These are phyloP conservation scores for Fusarium begoniae DNA, from an alignment of 2,329 filamentous ascomycete species.

Conservation along the genomic window DNA sequence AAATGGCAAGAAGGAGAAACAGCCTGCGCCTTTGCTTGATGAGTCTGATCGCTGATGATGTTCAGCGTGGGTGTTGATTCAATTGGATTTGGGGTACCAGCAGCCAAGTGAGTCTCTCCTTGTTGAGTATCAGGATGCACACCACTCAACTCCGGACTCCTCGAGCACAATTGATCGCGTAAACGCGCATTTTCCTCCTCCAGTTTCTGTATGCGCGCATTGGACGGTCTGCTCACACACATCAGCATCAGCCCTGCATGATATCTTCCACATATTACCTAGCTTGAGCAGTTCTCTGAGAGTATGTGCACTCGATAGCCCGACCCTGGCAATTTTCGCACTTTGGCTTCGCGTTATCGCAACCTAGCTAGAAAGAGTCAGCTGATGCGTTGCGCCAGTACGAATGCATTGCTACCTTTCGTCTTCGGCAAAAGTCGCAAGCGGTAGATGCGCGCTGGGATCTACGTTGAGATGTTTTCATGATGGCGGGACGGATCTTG, in stretches of 20 bases:
- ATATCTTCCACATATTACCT: background rate
- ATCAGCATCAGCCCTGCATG: accelerated
- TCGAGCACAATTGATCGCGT: constrained; percentile 39
- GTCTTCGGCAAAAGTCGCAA: constrained; percentile 35
- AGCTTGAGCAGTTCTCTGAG: constrained; percentile 1
- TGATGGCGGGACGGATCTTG: background rate
- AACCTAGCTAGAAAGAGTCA: constrained; percentile 11
- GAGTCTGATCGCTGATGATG: background rate
- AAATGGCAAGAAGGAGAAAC: background rate
- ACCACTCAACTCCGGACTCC: background rate
- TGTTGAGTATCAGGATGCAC: background rate
- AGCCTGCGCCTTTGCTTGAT: background rate
- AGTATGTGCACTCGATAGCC: constrained; percentile 18
- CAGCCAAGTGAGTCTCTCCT: accelerated
- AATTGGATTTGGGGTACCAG: accelerated
- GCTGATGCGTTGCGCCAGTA: accelerated
- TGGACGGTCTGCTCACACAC: constrained; percentile 3
- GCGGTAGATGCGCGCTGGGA: constrained; percentile 6
- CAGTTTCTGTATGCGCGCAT: constrained; percentile 47
- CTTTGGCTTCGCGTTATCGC: constrained; percentile 30
- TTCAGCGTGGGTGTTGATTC: accelerated
- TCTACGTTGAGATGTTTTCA: background rate
- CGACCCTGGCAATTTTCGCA: constrained; percentile 29
- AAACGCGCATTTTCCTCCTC: constrained; percentile 50
- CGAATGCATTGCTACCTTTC: constrained; percentile 12